These are phyloP conservation scores for Ceratobasidium papillatum DNA, from an alignment of 1,284 basidiomycete genomes.

Conservation along the genomic window DNA sequence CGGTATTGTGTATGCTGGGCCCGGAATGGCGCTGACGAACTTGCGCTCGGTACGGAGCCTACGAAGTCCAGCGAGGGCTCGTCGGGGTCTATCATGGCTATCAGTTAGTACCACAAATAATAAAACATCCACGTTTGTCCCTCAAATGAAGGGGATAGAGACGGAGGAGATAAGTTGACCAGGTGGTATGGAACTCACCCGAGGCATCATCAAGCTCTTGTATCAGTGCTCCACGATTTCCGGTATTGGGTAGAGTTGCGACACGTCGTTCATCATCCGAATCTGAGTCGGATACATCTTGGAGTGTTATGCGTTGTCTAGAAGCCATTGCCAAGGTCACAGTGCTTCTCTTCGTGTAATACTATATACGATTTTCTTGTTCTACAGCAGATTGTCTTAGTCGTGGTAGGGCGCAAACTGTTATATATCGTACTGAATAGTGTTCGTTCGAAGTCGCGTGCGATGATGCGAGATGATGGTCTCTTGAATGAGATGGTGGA, in stretches of 20 bases:
- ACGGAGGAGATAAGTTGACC: conserved; percentile 37
- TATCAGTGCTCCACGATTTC: conserved; percentile 74
- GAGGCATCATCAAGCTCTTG: conserved; percentile 64
- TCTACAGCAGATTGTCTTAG: not conserved
- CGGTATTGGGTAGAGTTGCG: conserved; percentile 70
- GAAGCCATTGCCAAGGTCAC: conserved; percentile 9
- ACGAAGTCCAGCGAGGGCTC: conserved; percentile 18
- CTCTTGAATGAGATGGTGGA: conserved; percentile 25
- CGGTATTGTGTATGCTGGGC: conserved; percentile 35
- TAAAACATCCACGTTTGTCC: not conserved
- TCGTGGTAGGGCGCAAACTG: not conserved
- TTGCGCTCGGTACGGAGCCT: not conserved
- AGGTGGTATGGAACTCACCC: conserved; percentile 22
- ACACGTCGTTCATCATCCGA: conserved; percentile 46
- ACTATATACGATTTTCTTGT: not conserved
- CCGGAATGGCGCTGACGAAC: conserved; percentile 19
- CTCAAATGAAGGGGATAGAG: conserved; percentile 10
- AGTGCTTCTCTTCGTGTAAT: not conserved
- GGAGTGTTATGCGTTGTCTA: conserved; percentile 57
- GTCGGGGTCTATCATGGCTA: conserved; percentile 14
- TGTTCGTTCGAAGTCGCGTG: not conserved
- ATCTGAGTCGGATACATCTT: conserved; percentile 55
- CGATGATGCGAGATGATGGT: conserved; percentile 23
- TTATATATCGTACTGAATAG: not conserved
- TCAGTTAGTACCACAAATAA: not conserved